Base-by-base conservation (phyloP, 345 rosid species). In the Isatis tinctoria region DNA sequence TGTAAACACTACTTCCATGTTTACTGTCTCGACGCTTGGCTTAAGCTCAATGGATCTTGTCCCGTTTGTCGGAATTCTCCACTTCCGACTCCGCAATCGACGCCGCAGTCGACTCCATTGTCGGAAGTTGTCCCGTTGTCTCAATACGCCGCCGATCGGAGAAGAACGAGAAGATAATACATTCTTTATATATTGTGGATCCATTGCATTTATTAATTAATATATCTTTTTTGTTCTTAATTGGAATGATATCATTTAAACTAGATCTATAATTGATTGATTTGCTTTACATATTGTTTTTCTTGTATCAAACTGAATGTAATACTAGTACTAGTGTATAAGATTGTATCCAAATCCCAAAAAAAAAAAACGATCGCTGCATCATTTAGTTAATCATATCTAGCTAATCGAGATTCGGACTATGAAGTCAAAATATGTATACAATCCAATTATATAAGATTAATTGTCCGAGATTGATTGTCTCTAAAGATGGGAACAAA, bases 1-100 rank as follows among this genome's bases (percentile, higher is more conserved):
- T 96, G 99, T 48, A 82, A 91, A 45, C 99, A 96, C 57, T 87
- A 60, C 72, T 96, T 92, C 68, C 99, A 96, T 80, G 70, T 86
- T 61, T 64, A 60, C 67, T 96, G 99, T 66, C 74, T 96, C 40
- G 99, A 96, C 67, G 86, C 97, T 10, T 92, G 99, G 99, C 84
- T 96, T 20, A 96, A 87, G 77, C 98, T 96, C 35, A 96, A 92
- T 73, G 97, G 97, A 30, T 96, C 98, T 17, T 95, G 99, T 52
- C 99, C 99, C 0, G 93, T 95, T 69, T 95, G 99, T 70, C 87
- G 99, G 69, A 95, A 95, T 77, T 95, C 98, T 63, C 99, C 99
- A 36, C 79, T 95, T 54, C 97, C 99, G 6, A 73, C 81, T 0
- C 82, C 79, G 14, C 76, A 74, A 37, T 58, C 76, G 2, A 95